Base-by-base conservation (phyloP, 2,329 filamentous ascomycete genomes). In the Didymella exigua region DNA sequence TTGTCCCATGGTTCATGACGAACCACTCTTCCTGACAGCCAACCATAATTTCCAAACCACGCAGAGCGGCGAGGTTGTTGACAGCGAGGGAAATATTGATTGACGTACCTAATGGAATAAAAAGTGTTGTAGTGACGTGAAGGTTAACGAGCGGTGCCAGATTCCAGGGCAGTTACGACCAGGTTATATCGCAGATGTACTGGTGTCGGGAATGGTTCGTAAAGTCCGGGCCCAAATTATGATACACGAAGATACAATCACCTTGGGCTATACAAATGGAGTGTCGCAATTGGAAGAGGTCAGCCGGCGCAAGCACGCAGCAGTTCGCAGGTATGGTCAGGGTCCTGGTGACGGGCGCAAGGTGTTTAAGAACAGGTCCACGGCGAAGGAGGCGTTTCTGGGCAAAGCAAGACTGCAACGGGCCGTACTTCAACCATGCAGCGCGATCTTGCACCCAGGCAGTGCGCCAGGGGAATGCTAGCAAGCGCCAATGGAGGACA, bases 321-420 rank as follows among this genome's bases (percentile, higher is more conserved):
- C 62, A 61, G 66, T 68, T 66, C 50, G 68, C 65, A 65, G 63
- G 60, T 51, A 44, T 54, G 33, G 56, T 49, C 56, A 57, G 59
- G 55, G 60, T 65, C 48, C 62, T 66, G 65, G 61, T 61, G 64
- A 66, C 54, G 63, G 62, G 64, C 56, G 65, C 58, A 49, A 56
- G 65, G 63, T 61, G 61, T 66, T 68, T 71, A 69, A 67, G 66
- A 67, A 58, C 56, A 56, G 52, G 40, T 58, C 61, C 56, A 66
- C 64, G 36, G 58, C 59, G 45, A 64, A 59, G 66, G 63, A 68
- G 67, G 69, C 69, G 69, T 68, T 71, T 60, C 64, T 66, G 59
- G 70, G 63, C 68, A 65, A 64, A 64, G 65, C 61, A 70, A 63
- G 62, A 69, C 71, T 75, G 72, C 73, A 75, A 74, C 73, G 73